These are phyloP conservation scores for Lentinus tigrinus DNA, from an alignment of 768 basidiomycete species.

Conservation along the genomic window DNA sequence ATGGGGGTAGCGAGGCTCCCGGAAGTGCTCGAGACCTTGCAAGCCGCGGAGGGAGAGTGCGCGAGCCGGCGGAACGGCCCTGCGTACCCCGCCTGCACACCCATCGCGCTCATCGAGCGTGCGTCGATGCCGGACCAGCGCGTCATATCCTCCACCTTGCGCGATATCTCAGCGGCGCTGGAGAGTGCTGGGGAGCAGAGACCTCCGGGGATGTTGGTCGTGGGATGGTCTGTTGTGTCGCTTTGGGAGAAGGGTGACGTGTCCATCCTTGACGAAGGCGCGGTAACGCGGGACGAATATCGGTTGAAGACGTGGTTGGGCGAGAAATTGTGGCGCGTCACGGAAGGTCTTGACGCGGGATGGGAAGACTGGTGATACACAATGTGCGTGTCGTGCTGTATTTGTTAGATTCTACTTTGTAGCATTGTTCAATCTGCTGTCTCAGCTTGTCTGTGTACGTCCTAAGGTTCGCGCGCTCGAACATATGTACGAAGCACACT, in stretches of 20 bases:
- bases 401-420: background rate
- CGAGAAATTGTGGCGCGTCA: slow-evolving; percentile 58
- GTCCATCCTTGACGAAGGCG: slow-evolving; percentile 63
- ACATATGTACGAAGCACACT: too few species aligned
- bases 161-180: slow-evolving; percentile 66
- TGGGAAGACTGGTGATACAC: slow-evolving; percentile 31
- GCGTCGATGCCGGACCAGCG: slow-evolving; percentile 95
- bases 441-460: too few species aligned
- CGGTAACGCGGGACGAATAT: slow-evolving; percentile 39
- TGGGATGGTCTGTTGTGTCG: slow-evolving; percentile 88
- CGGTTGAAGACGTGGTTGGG: slow-evolving; percentile 63
- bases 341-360: slow-evolving; percentile 56
- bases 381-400: background rate
- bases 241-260: slow-evolving; percentile 74
- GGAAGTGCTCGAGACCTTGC: slow-evolving; percentile 67
- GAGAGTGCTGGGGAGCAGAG: slow-evolving; percentile 80
- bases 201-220: slow-evolving; percentile 93
- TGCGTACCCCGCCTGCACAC: slow-evolving; percentile 71
- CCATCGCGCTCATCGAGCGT: slow-evolving; percentile 92
- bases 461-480: too few species aligned
- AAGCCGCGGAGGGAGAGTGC: slow-evolving; percentile 14
- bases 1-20: slow-evolving; percentile 93
- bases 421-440: too few species aligned
- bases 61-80: slow-evolving; percentile 40
- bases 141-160: slow-evolving; percentile 74